Percentiles rank a stretch among this genome's conserved stretches.
phyloP scores from a whole-genome alignment of 2,329 filamentous ascomycete species.

The Arthrobotrys sinensis region DNA sequence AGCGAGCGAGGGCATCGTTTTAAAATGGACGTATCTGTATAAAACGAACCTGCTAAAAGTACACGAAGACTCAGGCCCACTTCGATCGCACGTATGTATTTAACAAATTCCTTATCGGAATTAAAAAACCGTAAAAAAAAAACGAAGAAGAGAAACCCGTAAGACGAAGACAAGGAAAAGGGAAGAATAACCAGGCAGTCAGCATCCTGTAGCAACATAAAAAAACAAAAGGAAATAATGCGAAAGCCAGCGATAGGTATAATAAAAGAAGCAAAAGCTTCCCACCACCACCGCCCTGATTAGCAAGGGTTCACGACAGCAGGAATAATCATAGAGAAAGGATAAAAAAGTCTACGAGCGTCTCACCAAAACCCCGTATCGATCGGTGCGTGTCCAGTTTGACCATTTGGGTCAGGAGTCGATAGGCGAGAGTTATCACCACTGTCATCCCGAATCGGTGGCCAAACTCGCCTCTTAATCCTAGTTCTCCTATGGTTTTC shows the following conservation, averaged over 20 bases:
- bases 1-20: no score
- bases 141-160: constrained; percentile 1
- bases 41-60: constrained; percentile 59
- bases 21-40: constrained; percentile 31
- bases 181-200: not conserved
- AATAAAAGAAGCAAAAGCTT: constrained; percentile 1
- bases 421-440: not conserved
- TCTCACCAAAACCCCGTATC: constrained; percentile 7
- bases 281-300: not conserved
- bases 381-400: not conserved
- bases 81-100: constrained; percentile 27
- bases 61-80: constrained; percentile 48
- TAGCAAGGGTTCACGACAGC: not conserved
- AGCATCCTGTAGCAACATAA: constrained; percentile 8
- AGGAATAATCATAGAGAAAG: not conserved
- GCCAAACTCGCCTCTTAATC: constrained; percentile 10
- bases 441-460: not conserved
- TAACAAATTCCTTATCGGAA: constrained; percentile 25
- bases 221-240: not conserved
- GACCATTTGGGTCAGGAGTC: not conserved
- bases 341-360: not conserved
- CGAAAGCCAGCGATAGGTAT: not conserved
- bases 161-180: not conserved
- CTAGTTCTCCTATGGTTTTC: constrained; percentile 20
- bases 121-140: constrained; percentile 4